Base-by-base conservation (phyloP, 2,329 filamentous ascomycete genomes). In the Fusarium avenaceum region DNA sequence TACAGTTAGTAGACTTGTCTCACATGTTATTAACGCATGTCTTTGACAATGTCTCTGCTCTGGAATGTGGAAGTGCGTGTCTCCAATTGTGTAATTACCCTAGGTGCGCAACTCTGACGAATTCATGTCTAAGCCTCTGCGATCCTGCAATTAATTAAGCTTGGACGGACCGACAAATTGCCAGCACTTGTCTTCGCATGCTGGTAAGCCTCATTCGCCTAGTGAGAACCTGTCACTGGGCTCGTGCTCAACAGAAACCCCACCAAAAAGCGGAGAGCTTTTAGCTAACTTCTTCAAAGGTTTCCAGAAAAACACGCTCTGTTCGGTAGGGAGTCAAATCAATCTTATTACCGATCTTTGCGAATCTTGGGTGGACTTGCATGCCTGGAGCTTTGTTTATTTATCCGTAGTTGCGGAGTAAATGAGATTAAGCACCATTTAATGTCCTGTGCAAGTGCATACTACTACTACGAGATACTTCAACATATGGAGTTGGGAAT, bases 261-360 rank as follows among this genome's bases (percentile, higher is more conserved):
- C 50, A 57, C 33, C 39, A 55, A 69, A 64, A 58, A 63, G 65
- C 46, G 65, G 66, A 48, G 66, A 58, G 50, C 22, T 35, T 50
- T 24, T 40, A 55, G 42, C 39, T 43, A n/a, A n/a, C 48, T 55
- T 63, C 61, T 53, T 56, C 42, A 46, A 62, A 39, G 39, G 52
- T 57, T 69, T 69, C 66, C 49, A 69, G 58, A 68, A 69, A 55
- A 33, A 57, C 46, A 60, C 44, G 51, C 20, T 57, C 35, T 32
- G 11, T 32, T 42, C 39, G 50, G 44, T 33, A 46, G 15, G 43
- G 17, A 46, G 11, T 39, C 38, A 43, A 43, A 14, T 39, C 43
- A 62, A 42, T 42, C 26, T 50, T 52, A 47, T 63, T 69, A 54
- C 53, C 57, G 26, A 46, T 35, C 30, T 43, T 7, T 28, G 22